Evolutionary conservation across 148 eudicot species (phyloP), one percentile per base, ranked within the genome.

Genomic region (Drosera capensis): DNA sequence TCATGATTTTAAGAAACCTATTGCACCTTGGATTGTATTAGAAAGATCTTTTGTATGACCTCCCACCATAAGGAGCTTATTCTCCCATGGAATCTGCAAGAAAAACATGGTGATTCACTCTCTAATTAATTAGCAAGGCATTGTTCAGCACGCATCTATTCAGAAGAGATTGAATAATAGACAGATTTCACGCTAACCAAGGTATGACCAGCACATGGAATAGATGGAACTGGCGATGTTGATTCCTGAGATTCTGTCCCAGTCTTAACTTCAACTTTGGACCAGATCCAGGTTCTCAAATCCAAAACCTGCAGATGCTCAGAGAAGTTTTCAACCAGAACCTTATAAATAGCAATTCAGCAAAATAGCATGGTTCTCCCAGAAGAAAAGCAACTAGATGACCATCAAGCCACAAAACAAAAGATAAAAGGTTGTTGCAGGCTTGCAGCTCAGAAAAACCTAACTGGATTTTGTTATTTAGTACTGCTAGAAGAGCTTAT

Each of bases 201-300:
- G 28, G 79, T 65, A 72, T 81, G 99, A 50, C 95, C 99, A 24
- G 95, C 90, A 52, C 95, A 85, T 17, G 86, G 83, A 68, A 84
- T 59, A 28, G 59, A 58, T 40, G 56, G 49, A 36, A 56, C 64
- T 39, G 69, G 48, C 57, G 80, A 58, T 35, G 77, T 58, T 48
- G 66, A 52, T 52, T 71, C 80, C 23, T 52, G 37, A 41, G 74
- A 64, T 46, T 75, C 75, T 25, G 43, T 46, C 14, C 48, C 70
- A 7, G 68, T 48, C 67, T 72, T 82, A 54, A 76, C 78, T 69
- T 81, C 95, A 55, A 79, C 75, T 68, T 65, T 81, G 54, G 94
- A 81, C 99, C 99, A 92, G 17, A 80, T 70, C 88, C 93, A 92
- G 55, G 67, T 75, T 74, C 93, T 79, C 71, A 85, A 65, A 74